phyloP scores from a whole-genome alignment of 176 grass and related monocot species.

The Canna indica region DNA sequence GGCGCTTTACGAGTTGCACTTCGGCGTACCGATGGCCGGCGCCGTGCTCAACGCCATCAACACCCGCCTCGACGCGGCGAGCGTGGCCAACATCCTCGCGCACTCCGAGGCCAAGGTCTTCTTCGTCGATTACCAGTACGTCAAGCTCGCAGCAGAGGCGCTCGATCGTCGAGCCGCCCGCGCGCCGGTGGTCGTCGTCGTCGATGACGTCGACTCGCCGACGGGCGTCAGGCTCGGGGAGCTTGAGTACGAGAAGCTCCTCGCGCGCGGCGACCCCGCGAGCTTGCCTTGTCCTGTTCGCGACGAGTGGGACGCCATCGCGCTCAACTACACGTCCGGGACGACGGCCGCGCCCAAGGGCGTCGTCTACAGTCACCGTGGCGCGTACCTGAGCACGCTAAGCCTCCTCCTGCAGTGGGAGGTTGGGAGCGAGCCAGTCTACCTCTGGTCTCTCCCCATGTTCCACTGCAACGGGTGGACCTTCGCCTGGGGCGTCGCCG shows the following conservation, averaged over 20 bases:
- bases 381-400: slow-evolving; percentile 47
- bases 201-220: slow-evolving; percentile 28
- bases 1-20: slow-evolving; percentile 63
- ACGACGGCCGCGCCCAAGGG: slow-evolving; percentile 61
- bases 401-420: slow-evolving; percentile 53
- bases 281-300: slow-evolving; percentile 19
- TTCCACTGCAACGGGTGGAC: slow-evolving; percentile 78
- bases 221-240: background rate
- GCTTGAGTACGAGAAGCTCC: slow-evolving; percentile 43
- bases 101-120: slow-evolving; percentile 41
- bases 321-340: slow-evolving; percentile 67
- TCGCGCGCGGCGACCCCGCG: slow-evolving; percentile 24
- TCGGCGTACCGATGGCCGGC: slow-evolving; percentile 67
- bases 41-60: slow-evolving; percentile 57
- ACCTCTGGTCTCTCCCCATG: slow-evolving; percentile 62
- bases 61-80: slow-evolving; percentile 39
- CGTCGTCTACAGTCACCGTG: slow-evolving; percentile 63
- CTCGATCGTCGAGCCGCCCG: background rate
- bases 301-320: slow-evolving; percentile 62
- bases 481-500: slow-evolving; percentile 60
- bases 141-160: slow-evolving; percentile 32
- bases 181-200: slow-evolving; percentile 30
- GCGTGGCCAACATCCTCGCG: slow-evolving; percentile 31
- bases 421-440: slow-evolving; percentile 37
- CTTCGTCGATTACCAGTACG: slow-evolving; percentile 40